A percentile compares a stretch with the other conserved stretches of the same genome.
phyloP scores from a whole-genome alignment of 139 green algal species.

The Micractinium conductrix region DNA sequence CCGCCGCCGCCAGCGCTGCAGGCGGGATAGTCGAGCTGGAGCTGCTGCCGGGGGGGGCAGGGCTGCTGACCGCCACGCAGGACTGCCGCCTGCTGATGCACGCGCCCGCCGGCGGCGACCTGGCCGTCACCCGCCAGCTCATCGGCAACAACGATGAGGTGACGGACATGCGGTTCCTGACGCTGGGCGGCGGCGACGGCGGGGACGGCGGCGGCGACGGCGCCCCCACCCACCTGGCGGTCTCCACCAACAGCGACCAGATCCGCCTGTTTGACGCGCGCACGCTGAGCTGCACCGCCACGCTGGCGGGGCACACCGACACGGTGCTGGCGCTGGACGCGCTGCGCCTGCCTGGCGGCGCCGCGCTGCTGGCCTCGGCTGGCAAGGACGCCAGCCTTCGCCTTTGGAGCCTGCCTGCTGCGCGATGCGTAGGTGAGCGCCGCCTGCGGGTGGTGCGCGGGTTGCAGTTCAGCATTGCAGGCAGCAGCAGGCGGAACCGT shows the following conservation, averaged over 20 bases:
- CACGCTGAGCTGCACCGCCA: slow-evolving; percentile 60
- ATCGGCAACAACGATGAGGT: slow-evolving; percentile 95
- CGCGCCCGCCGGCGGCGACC: not conserved
- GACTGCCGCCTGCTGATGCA: slow-evolving; percentile 83
- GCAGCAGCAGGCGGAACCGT: too few species aligned
- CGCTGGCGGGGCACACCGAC: slow-evolving; percentile 69
- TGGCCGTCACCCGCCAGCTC: slow-evolving; percentile 72
- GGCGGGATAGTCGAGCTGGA: slow-evolving; percentile 64
- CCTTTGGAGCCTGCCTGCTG: slow-evolving; percentile 77
- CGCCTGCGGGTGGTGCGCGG: not conserved
- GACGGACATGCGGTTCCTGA: slow-evolving; percentile 86
- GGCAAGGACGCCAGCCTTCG: slow-evolving; percentile 90
- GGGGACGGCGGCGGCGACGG: not conserved
- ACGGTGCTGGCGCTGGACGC: slow-evolving; percentile 72
- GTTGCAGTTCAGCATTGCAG: too few species aligned
- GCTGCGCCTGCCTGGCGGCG: slow-evolving; percentile 3
- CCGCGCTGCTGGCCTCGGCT: slow-evolving; percentile 68
- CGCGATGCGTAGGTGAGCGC: slow-evolving; percentile 58
- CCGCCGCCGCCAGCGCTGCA: slow-evolving; percentile 41
- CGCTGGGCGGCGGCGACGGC: slow-evolving; percentile 14
- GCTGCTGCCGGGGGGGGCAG: slow-evolving; percentile 56
- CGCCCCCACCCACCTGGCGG: slow-evolving; percentile 67
- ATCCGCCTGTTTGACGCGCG: slow-evolving; percentile 81
- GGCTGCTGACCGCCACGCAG: slow-evolving; percentile 74
- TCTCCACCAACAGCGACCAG: slow-evolving; percentile 82